A percentile compares a stretch with the other conserved stretches of the same genome.
phyloP scores from a whole-genome alignment of 148 eudicot genomes.

The Selenicereus undatus region DNA sequence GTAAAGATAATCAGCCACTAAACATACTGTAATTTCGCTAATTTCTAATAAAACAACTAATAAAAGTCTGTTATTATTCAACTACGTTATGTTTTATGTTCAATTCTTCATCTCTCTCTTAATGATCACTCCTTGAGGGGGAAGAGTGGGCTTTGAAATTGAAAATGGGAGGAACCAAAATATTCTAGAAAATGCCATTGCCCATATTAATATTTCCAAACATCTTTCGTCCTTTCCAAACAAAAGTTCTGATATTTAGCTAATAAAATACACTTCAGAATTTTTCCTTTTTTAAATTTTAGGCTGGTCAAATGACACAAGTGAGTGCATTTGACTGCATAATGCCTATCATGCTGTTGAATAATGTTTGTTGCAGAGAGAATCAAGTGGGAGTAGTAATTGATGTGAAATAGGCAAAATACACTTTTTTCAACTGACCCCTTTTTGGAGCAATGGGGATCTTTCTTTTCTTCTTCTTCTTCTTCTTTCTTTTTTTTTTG shows the following conservation, averaged over 20 bases:
- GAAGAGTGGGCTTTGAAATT: neutral
- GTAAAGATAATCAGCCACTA: no score
- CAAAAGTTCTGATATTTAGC: slow-evolving; percentile 12
- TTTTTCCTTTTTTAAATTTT: neutral
- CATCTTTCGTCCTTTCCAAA: neutral
- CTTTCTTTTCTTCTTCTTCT: neutral
- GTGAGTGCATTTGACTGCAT: slow-evolving; percentile 28
- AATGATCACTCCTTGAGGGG: no score
- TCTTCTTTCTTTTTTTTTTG: neutral
- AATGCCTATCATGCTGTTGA: slow-evolving; percentile 26
- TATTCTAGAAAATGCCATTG: neutral
- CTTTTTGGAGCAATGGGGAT: slow-evolving; percentile 6
- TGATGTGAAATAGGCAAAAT: slow-evolving; percentile 23
- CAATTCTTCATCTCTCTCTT: neutral
- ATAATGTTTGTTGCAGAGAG: slow-evolving; percentile 19
- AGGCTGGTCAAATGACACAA: slow-evolving; percentile 25
- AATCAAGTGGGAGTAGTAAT: slow-evolving; percentile 17
- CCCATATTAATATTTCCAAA: slow-evolving; percentile 4
- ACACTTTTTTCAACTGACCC: slow-evolving; percentile 13
- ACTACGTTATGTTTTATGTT: neutral
- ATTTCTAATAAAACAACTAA: no score
- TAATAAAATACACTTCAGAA: slow-evolving; percentile 21
- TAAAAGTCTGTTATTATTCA: no score
- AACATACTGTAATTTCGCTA: no score
- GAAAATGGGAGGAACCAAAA: neutral